Evolutionary conservation across 129 eudicot species (phyloP).

Genomic region (Arctium lappa): DNA sequence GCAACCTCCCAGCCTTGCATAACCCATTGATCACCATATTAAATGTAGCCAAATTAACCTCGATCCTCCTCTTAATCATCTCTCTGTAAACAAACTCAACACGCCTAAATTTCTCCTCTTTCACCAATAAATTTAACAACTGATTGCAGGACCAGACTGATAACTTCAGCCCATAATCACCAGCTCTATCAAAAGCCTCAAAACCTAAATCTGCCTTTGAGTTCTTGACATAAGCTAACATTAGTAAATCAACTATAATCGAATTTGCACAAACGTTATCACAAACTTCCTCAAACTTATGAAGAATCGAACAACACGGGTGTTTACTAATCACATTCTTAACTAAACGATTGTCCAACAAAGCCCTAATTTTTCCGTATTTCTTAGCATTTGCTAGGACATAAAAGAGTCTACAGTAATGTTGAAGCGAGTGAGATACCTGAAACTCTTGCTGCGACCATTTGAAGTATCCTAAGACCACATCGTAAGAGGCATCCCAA

Average conservation of each 20-base stretch:
- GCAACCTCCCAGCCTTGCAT: constrained; percentile 75
- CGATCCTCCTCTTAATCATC: constrained; percentile 66
- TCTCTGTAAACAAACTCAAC: constrained; percentile 63
- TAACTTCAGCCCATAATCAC: constrained; percentile 69
- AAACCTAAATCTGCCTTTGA: constrained; percentile 39
- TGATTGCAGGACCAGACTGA: constrained; percentile 62
- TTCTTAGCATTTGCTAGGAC: constrained; percentile 42
- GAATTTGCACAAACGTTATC: constrained; percentile 46
- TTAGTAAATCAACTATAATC: constrained; percentile 60
- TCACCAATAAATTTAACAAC: constrained; percentile 51
- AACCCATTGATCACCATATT: constrained; percentile 73
- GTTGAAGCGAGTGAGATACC: constrained; percentile 38
- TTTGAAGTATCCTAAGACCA: constrained; percentile 46
- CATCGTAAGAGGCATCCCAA: constrained; percentile 29
- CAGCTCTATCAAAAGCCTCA: constrained; percentile 68
- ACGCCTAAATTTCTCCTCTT: constrained; percentile 35
- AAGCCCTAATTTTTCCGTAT: constrained; percentile 53
- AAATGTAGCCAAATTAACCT: constrained; percentile 49
- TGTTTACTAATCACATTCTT: constrained; percentile 10
- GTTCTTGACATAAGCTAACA: constrained; percentile 43
- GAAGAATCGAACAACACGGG: constrained; percentile 42
- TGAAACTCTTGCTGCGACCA: constrained; percentile 50
- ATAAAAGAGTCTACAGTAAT: constrained; percentile 41
- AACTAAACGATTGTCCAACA: constrained; percentile 39
- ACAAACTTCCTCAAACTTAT: constrained; percentile 24